Evolutionary conservation across 805 yeast species (phyloP).

Genomic region (Yarrowia osloensis): DNA sequence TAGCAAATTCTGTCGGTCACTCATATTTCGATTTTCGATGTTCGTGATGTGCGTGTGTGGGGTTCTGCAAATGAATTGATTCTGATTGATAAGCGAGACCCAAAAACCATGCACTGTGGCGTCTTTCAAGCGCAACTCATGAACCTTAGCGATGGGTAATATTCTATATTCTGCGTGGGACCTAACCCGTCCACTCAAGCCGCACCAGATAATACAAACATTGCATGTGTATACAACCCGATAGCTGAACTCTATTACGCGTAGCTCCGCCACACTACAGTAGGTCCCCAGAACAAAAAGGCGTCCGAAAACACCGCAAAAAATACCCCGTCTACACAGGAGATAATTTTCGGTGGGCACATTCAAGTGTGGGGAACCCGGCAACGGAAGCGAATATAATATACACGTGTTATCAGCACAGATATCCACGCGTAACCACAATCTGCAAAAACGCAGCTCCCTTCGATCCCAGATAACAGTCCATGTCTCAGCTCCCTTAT

Average conservation of each 20-base stretch:
- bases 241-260: not conserved
- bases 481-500: not conserved
- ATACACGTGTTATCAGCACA: not conserved
- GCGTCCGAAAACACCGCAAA: not conserved
- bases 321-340: too few species aligned
- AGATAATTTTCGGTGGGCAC: not conserved
- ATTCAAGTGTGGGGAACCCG: not conserved
- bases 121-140: conserved; percentile 2
- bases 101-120: not conserved
- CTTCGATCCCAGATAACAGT: not conserved
- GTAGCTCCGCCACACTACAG: not conserved
- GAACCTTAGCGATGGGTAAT: not conserved
- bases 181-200: not conserved
- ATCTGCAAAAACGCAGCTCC: not conserved
- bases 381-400: not conserved
- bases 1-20: conserved; percentile 13
- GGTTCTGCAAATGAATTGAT: not conserved
- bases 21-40: not conserved
- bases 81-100: conserved; percentile 21
- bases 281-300: not conserved
- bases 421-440: not conserved
- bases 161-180: too few species aligned
- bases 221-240: not conserved
- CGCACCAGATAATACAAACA: not conserved
- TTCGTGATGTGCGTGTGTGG: not conserved